These are phyloP conservation scores for Microcyclosporella mali DNA, from an alignment of 2,329 filamentous ascomycete genomes.

Conservation along the genomic window DNA sequence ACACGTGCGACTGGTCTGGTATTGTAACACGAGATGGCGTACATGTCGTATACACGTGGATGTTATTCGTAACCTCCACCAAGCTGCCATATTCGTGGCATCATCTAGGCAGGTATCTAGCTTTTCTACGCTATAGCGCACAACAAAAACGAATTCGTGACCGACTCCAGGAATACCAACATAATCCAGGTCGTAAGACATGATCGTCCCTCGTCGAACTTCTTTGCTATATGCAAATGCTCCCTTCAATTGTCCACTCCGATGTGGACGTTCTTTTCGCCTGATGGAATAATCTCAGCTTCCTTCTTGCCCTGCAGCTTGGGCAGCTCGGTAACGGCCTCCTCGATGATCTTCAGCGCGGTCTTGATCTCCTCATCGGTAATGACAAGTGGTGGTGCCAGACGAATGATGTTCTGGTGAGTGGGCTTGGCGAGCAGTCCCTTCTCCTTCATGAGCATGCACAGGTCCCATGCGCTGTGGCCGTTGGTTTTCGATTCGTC, in stretches of 20 bases:
- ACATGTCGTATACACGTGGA: no score
- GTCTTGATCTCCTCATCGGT: slow-evolving; percentile 76
- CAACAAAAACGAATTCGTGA: no score
- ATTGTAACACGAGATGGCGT: no score
- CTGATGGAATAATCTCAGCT: slow-evolving; percentile 50
- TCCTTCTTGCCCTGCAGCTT: slow-evolving; percentile 53
- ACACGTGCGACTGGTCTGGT: no score
- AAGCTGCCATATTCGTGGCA: no score
- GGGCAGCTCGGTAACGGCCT: slow-evolving; percentile 76
- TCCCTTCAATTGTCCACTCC: slow-evolving; percentile 49
- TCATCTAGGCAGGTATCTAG: no score
- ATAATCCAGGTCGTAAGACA: no score
- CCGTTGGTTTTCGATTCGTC: slow-evolving; percentile 81
- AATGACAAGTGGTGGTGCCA: slow-evolving; percentile 94
- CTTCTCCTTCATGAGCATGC: slow-evolving; percentile 91
- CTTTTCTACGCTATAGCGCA: no score
- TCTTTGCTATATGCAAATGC: neutral
- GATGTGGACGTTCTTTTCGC: slow-evolving; percentile 59
- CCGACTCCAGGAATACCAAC: no score
- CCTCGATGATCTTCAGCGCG: slow-evolving; percentile 71
- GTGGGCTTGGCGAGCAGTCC: slow-evolving; percentile 95
- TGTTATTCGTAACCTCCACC: no score
- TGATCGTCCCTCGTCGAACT: no score
- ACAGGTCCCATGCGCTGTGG: slow-evolving; percentile 91
- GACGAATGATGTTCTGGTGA: slow-evolving; percentile 95